These are phyloP conservation scores for Phytopythium kandeliae DNA, from an alignment of 352 stramenopile genomes.

Conservation along the genomic window DNA sequence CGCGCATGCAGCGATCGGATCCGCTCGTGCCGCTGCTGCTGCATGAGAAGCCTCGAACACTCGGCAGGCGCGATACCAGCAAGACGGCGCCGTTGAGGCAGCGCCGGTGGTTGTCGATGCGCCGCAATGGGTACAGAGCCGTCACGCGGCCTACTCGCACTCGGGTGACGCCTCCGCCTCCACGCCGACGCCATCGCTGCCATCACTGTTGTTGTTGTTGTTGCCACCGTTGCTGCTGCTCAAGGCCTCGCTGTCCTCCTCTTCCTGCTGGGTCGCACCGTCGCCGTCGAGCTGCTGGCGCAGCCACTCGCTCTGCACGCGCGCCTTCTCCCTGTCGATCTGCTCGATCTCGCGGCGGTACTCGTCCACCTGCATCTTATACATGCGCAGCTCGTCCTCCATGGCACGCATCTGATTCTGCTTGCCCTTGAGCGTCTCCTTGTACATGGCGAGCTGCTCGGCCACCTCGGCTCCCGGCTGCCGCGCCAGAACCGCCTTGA, in stretches of 20 bases:
- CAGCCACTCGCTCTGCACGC: slow-evolving; percentile 6
- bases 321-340: slow-evolving; percentile 48
- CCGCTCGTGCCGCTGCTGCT: too few species aligned
- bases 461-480: slow-evolving; percentile 93
- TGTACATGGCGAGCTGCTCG: slow-evolving; percentile 93
- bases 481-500: slow-evolving; percentile 91
- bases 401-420: slow-evolving; percentile 96
- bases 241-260: not conserved
- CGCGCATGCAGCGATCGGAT: too few species aligned
- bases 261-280: not conserved
- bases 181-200: too few species aligned
- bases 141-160: slow-evolving; percentile 1
- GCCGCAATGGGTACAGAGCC: too few species aligned
- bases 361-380: slow-evolving; percentile 88
- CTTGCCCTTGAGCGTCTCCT: slow-evolving; percentile 94
- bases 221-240: not conserved
- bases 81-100: too few species aligned
- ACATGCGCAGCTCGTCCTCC: slow-evolving; percentile 92
- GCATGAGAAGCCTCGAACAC: too few species aligned
- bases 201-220: too few species aligned
- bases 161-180: not conserved
- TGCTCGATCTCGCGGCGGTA: slow-evolving; percentile 62
- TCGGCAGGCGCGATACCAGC: too few species aligned
- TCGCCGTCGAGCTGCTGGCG: not conserved
- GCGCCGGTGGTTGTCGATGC: too few species aligned